Conservation (phyloP, 495 filamentous ascomycete species). For the Pseudotulostoma volvatum region DNA sequence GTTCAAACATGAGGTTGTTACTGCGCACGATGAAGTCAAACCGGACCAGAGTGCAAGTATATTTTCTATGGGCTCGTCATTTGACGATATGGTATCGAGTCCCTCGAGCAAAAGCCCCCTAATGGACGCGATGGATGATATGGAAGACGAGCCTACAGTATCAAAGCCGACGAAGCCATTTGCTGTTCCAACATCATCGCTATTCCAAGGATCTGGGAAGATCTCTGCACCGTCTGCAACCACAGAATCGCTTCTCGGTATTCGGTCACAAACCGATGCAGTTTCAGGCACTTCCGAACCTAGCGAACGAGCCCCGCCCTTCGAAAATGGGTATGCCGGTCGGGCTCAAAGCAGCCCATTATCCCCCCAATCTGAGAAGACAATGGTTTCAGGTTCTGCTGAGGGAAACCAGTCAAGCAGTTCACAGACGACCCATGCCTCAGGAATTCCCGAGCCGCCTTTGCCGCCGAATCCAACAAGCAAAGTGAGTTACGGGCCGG, state of each 20-base stretch:
- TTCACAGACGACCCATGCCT: constrained; percentile 11
- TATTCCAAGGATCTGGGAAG: no score
- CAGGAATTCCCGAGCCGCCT: constrained; percentile 38
- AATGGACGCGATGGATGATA: constrained; percentile 24
- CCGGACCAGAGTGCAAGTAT: constrained; percentile 13
- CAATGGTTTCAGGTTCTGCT: constrained; percentile 11
- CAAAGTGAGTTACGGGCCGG: constrained; percentile 44
- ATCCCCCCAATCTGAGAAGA: constrained; percentile 25
- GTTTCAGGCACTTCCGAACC: constrained; percentile 18
- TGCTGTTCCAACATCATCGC: not conserved
- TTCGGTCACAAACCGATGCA: constrained; percentile 14
- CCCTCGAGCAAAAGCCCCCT: constrained; percentile 11
- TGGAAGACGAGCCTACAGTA: constrained; percentile 16
- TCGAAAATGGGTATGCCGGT: constrained; percentile 13
- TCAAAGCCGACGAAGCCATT: constrained; percentile 4
- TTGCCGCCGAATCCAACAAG: constrained; percentile 65
- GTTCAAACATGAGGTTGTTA: constrained; percentile 60
- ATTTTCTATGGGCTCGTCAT: constrained; percentile 20
- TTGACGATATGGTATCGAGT: constrained; percentile 14
- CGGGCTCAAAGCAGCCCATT: constrained; percentile 13
- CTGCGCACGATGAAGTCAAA: constrained; percentile 38
- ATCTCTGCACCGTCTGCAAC: constrained; percentile 13
- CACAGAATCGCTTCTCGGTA: constrained; percentile 21
- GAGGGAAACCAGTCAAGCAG: constrained; percentile 8
- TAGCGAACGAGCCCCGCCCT: constrained; percentile 20